Base-by-base conservation (phyloP, 257 asterid species). In the Ilex aquifolium region DNA sequence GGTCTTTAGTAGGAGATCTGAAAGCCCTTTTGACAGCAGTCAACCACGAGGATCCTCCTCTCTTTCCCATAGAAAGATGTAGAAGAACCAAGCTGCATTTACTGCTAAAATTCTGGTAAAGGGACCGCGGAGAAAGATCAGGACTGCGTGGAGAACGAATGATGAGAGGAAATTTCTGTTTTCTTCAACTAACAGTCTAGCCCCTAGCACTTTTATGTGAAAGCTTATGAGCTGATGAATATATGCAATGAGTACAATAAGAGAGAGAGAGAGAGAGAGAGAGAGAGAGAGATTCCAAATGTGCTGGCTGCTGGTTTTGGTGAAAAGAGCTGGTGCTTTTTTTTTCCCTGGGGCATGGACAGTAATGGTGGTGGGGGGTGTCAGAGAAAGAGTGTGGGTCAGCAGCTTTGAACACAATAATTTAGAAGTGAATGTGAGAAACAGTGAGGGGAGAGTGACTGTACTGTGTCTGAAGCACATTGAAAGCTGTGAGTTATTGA, bases 21-120 rank as follows among this genome's bases (percentile, higher is more conserved):
- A 78, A 74, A 3, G 83, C 83, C 61, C 80, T 74, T 71, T 78
- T 78, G 44, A 78, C 83, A 30, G 83, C 83, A 48, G 75, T 71
- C 61, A 78, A 66, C 83, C 83, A 78, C 12, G 83, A 78, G 12
- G 77, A 63, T 36, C 74, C 61, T 66, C 70, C 73, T 63, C 58
- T 65, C 61, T 70, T 74, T 27, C 77, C 83, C 82, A 77, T 72
- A 11, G 16, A 60, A 36, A 2, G 13, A 63, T 13, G 58, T 12
- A 49, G 13, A 17, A 13, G 7, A 13, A 10, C 32, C 40, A 46
- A 10, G 52, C 52, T 6, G 55, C 56, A 63, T 51, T 32, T 53
- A 73, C 70, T 29, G 54, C 51, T 63, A 13, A 27, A 14, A 30
- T 21, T 13, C 32, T 16, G 64, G 48, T 27, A 30, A 46, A 46